Evolutionary conservation across 345 rosid genomes (phyloP).

Genomic region (Hibiscus tridactylites): DNA sequence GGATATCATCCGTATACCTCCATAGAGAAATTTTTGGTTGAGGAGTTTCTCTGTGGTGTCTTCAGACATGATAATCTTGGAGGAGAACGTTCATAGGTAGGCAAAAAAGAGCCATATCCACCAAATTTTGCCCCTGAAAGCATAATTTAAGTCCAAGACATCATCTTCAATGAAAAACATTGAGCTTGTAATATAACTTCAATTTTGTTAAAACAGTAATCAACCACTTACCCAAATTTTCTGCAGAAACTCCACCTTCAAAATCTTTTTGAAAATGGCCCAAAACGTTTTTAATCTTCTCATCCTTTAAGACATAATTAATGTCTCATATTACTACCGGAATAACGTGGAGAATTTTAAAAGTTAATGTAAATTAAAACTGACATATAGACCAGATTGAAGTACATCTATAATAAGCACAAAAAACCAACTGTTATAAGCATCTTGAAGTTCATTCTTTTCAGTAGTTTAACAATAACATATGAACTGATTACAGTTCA

Average conservation of each 20-base stretch:
- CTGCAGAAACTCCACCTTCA: slow-evolving; percentile 39
- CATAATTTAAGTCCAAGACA: background rate
- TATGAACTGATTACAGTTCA: background rate
- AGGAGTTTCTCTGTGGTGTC: slow-evolving; percentile 24
- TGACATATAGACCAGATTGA: background rate
- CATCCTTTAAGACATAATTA: slow-evolving; percentile 44
- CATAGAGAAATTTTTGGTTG: slow-evolving; percentile 24
- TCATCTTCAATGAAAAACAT: background rate
- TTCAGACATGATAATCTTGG: slow-evolving; percentile 25
- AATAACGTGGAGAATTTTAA: background rate
- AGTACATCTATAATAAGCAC: background rate
- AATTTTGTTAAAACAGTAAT: slow-evolving; percentile 3
- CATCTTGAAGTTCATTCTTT: background rate
- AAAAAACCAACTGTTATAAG: background rate
- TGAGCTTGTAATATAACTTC: background rate
- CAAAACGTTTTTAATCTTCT: slow-evolving; percentile 50
- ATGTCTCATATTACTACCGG: slow-evolving; percentile 12
- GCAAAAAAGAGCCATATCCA: slow-evolving; percentile 74
- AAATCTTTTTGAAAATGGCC: slow-evolving; percentile 60
- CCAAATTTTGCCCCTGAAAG: slow-evolving; percentile 50
- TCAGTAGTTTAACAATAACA: background rate
- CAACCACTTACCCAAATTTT: slow-evolving; percentile 49
- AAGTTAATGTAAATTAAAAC: background rate
- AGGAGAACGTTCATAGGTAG: slow-evolving; percentile 28
- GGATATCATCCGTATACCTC: slow-evolving; percentile 32